Base-by-base conservation (phyloP, 2,329 filamentous ascomycete genomes). In the Shiraia sp. region DNA sequence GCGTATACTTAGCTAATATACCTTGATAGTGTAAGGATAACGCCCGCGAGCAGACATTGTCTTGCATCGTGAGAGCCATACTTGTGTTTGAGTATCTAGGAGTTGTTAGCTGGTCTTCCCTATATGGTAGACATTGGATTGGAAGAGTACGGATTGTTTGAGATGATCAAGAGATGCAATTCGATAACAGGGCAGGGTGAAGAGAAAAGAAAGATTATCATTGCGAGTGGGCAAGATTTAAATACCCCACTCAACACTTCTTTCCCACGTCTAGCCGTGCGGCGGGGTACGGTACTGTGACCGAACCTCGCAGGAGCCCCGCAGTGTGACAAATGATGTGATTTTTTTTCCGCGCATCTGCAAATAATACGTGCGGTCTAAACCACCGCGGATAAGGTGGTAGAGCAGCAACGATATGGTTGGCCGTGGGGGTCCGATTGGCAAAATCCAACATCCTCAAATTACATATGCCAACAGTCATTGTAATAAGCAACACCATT, bases 1-100 rank as follows among this genome's bases (percentile, higher is more conserved):
- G 68, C 66, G 61, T 62, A 66, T 68, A 68, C 66, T 68, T 65
- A 61, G 52, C 46, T 59, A 61, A 51, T 62, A 48, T 68, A 69
- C 66, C 66, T 69, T 69, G 59, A 64, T 60, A 42, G 39, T 43
- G 53, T 48, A 48, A 46, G 55, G 65, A 69, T 62, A 68, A 69
- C 48, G 51, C 61, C 59, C 44, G 58, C 63, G 55, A 47, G 36
- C 40, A 59, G 57, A 58, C 52, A 50, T 55, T 58, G 59, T 51
- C 60, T 57, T 58, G 59, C 53, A 53, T 58, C 48, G 38, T 55
- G 59, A 49, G 42, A 39, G 50, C 57, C 61, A 65, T 66, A 65
- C 61, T 65, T 58, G 51, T 45, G 29, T 32, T 36, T 32, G 17
- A 38, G 37, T 49, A 46, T 47, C 59, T 66, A 32, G 12, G 34